These are phyloP conservation scores for Glycine tomentella DNA, from an alignment of 306 rosid species.

Conservation along the genomic window DNA sequence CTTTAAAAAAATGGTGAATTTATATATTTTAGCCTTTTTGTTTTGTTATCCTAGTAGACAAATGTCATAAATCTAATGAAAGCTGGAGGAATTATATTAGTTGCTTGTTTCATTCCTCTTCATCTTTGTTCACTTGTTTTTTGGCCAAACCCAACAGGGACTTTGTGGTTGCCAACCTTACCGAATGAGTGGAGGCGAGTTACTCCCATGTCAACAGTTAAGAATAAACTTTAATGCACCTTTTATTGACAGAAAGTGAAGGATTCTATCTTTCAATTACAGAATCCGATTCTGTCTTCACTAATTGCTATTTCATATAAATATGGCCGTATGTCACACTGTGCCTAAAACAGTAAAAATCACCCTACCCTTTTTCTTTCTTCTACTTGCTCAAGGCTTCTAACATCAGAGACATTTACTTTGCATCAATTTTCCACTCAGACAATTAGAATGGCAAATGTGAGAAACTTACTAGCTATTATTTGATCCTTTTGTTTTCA, in stretches of 20 bases:
- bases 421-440: neutral
- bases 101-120: slow-evolving; percentile 16
- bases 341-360: neutral
- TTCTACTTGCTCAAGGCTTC: neutral
- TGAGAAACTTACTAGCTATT: slow-evolving; percentile 38
- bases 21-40: neutral
- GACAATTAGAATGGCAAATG: slow-evolving; percentile 58
- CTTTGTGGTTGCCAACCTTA: slow-evolving; percentile 54
- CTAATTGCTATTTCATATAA: slow-evolving; percentile 21
- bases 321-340: neutral
- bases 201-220: slow-evolving; percentile 37
- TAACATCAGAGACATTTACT: neutral
- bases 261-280: slow-evolving; percentile 45
- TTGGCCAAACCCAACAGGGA: slow-evolving; percentile 1
- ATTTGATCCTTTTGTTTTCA: slow-evolving; percentile 17
- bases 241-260: slow-evolving; percentile 41
- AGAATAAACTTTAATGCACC: slow-evolving; percentile 44
- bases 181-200: slow-evolving; percentile 49
- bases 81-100: slow-evolving; percentile 3
- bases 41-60: neutral
- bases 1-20: neutral
- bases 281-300: slow-evolving; percentile 63
- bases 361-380: neutral
- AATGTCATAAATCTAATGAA: slow-evolving; percentile 33
- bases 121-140: slow-evolving; percentile 29